Evolutionary conservation across 495 filamentous ascomycete species (phyloP).

Genomic region (Zalerion maritima): DNA sequence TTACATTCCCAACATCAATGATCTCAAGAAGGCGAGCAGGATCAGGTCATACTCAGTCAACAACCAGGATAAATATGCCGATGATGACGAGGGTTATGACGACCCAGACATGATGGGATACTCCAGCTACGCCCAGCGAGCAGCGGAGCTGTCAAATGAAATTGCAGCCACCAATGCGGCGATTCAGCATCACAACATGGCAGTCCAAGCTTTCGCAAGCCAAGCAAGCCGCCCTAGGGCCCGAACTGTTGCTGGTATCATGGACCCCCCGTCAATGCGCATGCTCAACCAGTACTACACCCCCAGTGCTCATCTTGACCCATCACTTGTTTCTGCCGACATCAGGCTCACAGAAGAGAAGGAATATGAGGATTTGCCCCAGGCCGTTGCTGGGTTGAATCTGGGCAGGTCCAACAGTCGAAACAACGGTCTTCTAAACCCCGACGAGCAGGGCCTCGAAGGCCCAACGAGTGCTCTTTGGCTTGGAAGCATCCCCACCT

Average conservation of each 20-base stretch:
- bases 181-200: slow-evolving; percentile 84
- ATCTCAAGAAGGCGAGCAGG: slow-evolving; percentile 65
- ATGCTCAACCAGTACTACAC: slow-evolving; percentile 66
- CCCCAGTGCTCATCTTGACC: slow-evolving; percentile 70
- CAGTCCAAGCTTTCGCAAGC: slow-evolving; percentile 78
- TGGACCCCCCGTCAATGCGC: slow-evolving; percentile 67
- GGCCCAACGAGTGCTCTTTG: slow-evolving; percentile 85
- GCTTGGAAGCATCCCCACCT: slow-evolving; percentile 96
- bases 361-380: slow-evolving; percentile 52
- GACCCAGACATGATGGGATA: slow-evolving; percentile 58
- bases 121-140: slow-evolving; percentile 52
- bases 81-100: slow-evolving; percentile 78
- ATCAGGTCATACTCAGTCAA: slow-evolving; percentile 97
- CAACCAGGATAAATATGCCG: slow-evolving; percentile 93
- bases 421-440: slow-evolving; percentile 38
- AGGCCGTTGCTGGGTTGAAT: slow-evolving; percentile 68
- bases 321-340: slow-evolving; percentile 67
- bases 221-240: slow-evolving; percentile 80
- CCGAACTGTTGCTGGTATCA: slow-evolving; percentile 66
- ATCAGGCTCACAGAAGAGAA: slow-evolving; percentile 54
- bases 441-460: slow-evolving; percentile 69
- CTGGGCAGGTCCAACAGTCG: slow-evolving; percentile 46
- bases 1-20: slow-evolving; percentile 63
- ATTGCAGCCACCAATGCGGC: slow-evolving; percentile 74
- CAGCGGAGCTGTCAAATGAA: slow-evolving; percentile 41